These are phyloP conservation scores for Cytospora piceicola DNA, from an alignment of 2,329 filamentous ascomycete genomes.

Conservation along the genomic window DNA sequence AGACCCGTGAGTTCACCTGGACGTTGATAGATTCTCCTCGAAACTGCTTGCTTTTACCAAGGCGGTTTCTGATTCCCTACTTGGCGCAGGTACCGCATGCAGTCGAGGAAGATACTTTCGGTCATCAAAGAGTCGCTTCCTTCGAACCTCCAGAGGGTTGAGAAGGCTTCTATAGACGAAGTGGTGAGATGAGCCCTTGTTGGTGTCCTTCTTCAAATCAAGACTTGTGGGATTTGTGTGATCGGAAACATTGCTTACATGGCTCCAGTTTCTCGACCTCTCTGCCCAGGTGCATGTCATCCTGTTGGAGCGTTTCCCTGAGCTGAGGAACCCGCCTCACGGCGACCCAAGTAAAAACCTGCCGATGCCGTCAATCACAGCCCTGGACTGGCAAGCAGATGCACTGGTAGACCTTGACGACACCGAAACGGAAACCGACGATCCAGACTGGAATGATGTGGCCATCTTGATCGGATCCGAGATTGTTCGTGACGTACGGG, in stretches of 20 bases:
- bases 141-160: slow-evolving; percentile 69
- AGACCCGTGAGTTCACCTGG: slow-evolving; percentile 59
- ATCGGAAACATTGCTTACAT: neutral
- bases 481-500: slow-evolving; percentile 78
- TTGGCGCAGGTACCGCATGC: slow-evolving; percentile 65
- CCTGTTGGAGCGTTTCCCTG: slow-evolving; percentile 76
- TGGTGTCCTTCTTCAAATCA: neutral
- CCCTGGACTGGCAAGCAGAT: slow-evolving; percentile 82
- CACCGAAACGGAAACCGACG: slow-evolving; percentile 71
- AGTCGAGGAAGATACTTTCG: slow-evolving; percentile 81
- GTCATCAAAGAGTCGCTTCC: slow-evolving; percentile 77
- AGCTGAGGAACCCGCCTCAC: slow-evolving; percentile 68
- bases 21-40: neutral
- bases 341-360: slow-evolving; percentile 73
- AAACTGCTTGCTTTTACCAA: neutral
- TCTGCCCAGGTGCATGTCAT: slow-evolving; percentile 80
- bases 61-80: neutral
- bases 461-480: slow-evolving; percentile 85
- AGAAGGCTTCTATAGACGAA: slow-evolving; percentile 95
- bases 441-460: slow-evolving; percentile 97
- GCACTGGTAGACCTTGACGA: slow-evolving; percentile 79
- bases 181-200: slow-evolving; percentile 48
- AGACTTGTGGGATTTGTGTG: neutral
- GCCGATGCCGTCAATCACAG: slow-evolving; percentile 69
- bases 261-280: slow-evolving; percentile 73